phyloP scores from a whole-genome alignment of 495 filamentous ascomycete genomes.

The Penicillium waksmanii region DNA sequence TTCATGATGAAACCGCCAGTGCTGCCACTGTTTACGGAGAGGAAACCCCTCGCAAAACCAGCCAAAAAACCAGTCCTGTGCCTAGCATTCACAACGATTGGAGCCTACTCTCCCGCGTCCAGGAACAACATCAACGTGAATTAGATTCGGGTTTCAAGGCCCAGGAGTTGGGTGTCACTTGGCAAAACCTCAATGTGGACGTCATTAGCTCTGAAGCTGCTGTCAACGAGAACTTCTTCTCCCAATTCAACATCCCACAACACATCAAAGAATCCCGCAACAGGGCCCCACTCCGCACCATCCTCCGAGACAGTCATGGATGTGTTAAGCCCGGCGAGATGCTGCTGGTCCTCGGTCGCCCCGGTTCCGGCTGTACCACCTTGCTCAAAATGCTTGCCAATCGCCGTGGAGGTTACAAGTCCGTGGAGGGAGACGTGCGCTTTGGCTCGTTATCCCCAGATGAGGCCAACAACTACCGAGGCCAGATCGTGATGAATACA shows the following conservation, averaged over 20 bases:
- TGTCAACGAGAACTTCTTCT: slow-evolving; percentile 53
- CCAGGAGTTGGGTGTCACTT: slow-evolving; percentile 59
- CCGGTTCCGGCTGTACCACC: slow-evolving; percentile 50
- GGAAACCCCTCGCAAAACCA: slow-evolving; percentile 21
- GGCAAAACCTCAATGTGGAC: slow-evolving; percentile 52
- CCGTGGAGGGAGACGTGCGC: slow-evolving; percentile 56
- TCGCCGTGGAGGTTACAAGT: slow-evolving; percentile 60
- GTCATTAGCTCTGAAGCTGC: slow-evolving; percentile 48
- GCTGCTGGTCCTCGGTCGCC: slow-evolving; percentile 50
- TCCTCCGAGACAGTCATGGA: slow-evolving; percentile 47
- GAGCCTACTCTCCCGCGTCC: slow-evolving; percentile 50
- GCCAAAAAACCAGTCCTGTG: slow-evolving; percentile 6
- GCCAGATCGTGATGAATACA: slow-evolving; percentile 71
- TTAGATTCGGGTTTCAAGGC: slow-evolving; percentile 47
- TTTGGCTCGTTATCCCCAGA: slow-evolving; percentile 61
- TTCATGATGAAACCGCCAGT: slow-evolving; percentile 38
- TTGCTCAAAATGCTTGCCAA: slow-evolving; percentile 68
- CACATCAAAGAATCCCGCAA: slow-evolving; percentile 42
- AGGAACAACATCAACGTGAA: slow-evolving; percentile 48
- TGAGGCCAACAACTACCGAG: slow-evolving; percentile 63
- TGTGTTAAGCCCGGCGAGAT: slow-evolving; percentile 60
- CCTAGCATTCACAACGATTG: slow-evolving; percentile 42
- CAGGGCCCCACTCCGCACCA: slow-evolving; percentile 40
- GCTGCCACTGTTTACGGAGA: slow-evolving; percentile 29
- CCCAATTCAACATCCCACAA: slow-evolving; percentile 59